Percentiles rank a stretch among this genome's conserved stretches.
These are phyloP conservation scores for Polysphondylium violaceum DNA, from an alignment of 78 protist genomes.

Conservation along the genomic window DNA sequence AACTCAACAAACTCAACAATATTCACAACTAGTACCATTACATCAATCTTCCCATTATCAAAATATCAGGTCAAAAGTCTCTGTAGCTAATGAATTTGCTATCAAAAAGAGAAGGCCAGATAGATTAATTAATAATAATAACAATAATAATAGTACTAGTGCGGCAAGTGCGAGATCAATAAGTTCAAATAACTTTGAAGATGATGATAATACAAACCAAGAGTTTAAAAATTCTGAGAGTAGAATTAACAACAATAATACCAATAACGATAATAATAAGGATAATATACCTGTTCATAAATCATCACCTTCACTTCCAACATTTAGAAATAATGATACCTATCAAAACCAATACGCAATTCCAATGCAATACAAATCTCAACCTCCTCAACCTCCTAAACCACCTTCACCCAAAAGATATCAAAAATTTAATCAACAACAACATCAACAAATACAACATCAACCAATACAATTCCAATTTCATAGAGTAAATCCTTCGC, in stretches of 20 bases:
- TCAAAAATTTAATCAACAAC: conserved; percentile 5
- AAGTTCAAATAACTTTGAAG: too few relatives aligned
- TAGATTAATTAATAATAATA: conserved; percentile 2
- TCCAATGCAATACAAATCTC: background rate
- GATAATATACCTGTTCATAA: background rate
- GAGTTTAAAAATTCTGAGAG: too few relatives aligned
- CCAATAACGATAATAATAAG: background rate
- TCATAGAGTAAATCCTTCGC: background rate
- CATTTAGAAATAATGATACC: too few relatives aligned
- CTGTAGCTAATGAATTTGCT: background rate
- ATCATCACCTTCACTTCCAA: background rate
- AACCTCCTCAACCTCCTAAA: conserved; percentile 11
- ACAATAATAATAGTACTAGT: background rate
- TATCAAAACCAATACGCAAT: background rate
- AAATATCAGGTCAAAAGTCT: background rate
- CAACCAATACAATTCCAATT: background rate
- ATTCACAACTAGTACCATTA: background rate
- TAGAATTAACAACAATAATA: background rate
- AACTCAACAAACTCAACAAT: background rate
- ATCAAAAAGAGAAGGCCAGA: conserved; percentile 24
- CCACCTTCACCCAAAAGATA: background rate
- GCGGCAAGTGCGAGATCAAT: too few relatives aligned
- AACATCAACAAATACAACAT: conserved; percentile 3
- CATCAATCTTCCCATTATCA: too few relatives aligned
- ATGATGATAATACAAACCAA: too few relatives aligned